Conservation (phyloP, 495 filamentous ascomycete genomes). For the Pyrenopolyporus hunteri region DNA sequence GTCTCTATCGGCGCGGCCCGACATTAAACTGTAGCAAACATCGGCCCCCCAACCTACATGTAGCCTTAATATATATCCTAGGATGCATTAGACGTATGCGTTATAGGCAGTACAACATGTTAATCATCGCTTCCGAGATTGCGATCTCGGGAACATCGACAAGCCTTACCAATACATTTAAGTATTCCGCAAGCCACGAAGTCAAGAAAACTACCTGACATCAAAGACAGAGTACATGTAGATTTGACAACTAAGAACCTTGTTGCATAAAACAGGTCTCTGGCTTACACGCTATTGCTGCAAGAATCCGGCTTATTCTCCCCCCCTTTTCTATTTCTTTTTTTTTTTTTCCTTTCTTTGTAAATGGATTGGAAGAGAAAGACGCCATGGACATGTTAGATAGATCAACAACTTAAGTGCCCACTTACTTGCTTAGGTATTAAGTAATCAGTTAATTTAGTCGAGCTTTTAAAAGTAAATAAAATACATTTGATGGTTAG, state of each 20-base stretch:
- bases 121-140: constrained; percentile 28
- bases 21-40: constrained; percentile 28
- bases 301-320: constrained; percentile 14
- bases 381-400: too few species aligned
- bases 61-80: neutral
- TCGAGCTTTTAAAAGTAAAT: too few species aligned
- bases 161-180: constrained; percentile 1
- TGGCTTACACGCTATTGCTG: constrained; percentile 13
- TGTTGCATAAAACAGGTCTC: constrained; percentile 10
- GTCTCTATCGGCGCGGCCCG: constrained; percentile 31
- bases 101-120: too few species aligned
- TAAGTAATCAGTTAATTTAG: too few species aligned
- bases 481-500: too few species aligned
- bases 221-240: constrained; percentile 1
- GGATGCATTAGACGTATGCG: constrained; percentile 4
- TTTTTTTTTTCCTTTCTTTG: too few species aligned
- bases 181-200: neutral
- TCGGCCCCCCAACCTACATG: too few species aligned
- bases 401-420: too few species aligned
- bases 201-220: neutral
- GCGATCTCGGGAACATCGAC: constrained; percentile 19
- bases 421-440: too few species aligned
- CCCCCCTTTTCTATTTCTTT: too few species aligned
- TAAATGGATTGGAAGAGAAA: too few species aligned
- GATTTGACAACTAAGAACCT: constrained; percentile 22